Base-by-base conservation (phyloP, 169 alveolate species). In the Sarcocystis neurona region DNA sequence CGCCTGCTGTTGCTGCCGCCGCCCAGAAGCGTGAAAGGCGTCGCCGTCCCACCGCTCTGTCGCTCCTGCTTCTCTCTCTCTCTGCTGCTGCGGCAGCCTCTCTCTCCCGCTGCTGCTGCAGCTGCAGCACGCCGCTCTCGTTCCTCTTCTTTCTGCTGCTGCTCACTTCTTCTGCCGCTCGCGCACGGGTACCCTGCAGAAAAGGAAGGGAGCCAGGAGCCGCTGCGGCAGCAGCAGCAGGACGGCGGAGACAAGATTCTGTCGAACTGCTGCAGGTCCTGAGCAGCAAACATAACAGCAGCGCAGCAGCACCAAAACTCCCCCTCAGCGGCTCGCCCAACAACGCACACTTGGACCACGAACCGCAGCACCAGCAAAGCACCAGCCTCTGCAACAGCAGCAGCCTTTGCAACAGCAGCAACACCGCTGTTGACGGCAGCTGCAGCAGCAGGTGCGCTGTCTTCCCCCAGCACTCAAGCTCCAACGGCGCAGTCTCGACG, bases 181-280 rank as follows among this genome's bases (percentile, higher is more conserved):
- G 39, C 70, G 4, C n/a, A 27, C n/a, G 70, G 5, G 5, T 12
- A 27, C 70, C 70, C 39, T 23, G n/a, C 39, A 58, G 70, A 2
- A 27, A 58, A 32, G 18, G 70, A 32, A 58, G 23, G n/a, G 70
- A 58, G 18, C n/a, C 39, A 10, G n/a, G 70, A 32, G 70, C 2
- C 39, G n/a, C 70, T 58, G 70, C 23, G 70, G 30, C 18, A 27
- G 3, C 70, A 32, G 70, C 39, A 32, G n/a, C 30, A 5, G 30
- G 70, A 23, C 39, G 70, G 39, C 70, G 23, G 70, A 58, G 2
- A 1, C 39, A 23, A 32, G 75, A 10, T 4, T 37, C 32, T 41
- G 8, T 63, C 75, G 43, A 63, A 63, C 75, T 63, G 75, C 75
- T 37, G 27, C 75, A 63, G 41, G 75, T 63, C 75, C 75, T 63